phyloP scores from a whole-genome alignment of 129 eudicot species.

The Centaurea solstitialis region DNA sequence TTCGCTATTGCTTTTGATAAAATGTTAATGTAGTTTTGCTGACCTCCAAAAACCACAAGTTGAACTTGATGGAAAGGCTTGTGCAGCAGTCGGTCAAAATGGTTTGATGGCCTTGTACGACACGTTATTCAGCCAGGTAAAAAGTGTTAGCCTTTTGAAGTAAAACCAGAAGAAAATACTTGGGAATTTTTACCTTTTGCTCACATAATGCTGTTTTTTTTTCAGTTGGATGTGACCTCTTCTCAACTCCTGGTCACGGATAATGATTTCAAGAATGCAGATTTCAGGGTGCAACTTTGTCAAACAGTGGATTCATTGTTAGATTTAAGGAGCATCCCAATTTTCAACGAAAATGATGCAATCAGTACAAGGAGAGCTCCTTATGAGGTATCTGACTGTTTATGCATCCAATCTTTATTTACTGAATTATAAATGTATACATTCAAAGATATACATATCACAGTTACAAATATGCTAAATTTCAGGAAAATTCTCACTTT shows the following conservation, averaged over 20 bases:
- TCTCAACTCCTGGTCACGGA: constrained; percentile 94
- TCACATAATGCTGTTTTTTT: constrained; percentile 17
- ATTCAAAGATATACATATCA: background rate
- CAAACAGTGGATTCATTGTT: constrained; percentile 74
- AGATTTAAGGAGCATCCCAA: constrained; percentile 67
- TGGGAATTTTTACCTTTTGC: constrained; percentile 5
- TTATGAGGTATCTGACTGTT: constrained; percentile 60
- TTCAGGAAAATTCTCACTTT: constrained; percentile 21
- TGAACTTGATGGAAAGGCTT: constrained; percentile 94
- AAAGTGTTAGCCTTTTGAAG: background rate
- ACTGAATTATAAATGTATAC: background rate
- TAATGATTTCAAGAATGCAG: constrained; percentile 78
- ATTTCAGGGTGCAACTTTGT: constrained; percentile 67
- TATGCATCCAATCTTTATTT: background rate
- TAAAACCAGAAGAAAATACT: background rate
- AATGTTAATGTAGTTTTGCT: constrained; percentile 60
- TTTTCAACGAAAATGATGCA: constrained; percentile 94
- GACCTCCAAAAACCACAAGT: constrained; percentile 95
- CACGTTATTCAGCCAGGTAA: constrained; percentile 84
- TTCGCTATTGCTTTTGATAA: background rate
- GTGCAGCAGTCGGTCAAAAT: constrained; percentile 98
- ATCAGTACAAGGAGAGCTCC: constrained; percentile 93
- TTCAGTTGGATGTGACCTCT: constrained; percentile 90
- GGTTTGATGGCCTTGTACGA: constrained; percentile 96
- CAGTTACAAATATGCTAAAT: constrained; percentile 14